Conservation (phyloP, 1,284 basidiomycete genomes). For the Chondrostereum purpureum region DNA sequence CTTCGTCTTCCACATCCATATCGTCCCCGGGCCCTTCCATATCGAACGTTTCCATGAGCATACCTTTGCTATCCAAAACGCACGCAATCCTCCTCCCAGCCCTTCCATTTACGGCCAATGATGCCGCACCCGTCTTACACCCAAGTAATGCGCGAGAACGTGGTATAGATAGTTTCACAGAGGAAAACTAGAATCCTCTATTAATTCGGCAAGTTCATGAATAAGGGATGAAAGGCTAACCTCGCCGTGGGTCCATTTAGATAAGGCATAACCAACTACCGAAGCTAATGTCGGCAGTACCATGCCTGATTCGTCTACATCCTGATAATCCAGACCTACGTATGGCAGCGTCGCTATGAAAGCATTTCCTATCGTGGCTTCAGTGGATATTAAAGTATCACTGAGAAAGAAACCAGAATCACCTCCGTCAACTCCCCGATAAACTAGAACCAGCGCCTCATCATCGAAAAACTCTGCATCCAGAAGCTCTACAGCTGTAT, state of each 20-base stretch:
- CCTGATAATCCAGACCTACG: slow-evolving; percentile 49
- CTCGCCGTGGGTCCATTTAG: slow-evolving; percentile 20
- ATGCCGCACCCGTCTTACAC: slow-evolving; percentile 44
- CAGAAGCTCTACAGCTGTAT: slow-evolving; percentile 41
- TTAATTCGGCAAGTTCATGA: slow-evolving; percentile 25
- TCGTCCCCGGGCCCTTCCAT: slow-evolving; percentile 62
- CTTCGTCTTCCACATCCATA: slow-evolving; percentile 27
- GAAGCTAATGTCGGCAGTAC: background rate
- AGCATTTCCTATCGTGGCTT: slow-evolving; percentile 33
- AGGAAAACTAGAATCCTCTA: slow-evolving; percentile 38
- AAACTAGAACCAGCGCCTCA: slow-evolving; percentile 55
- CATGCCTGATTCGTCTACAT: slow-evolving; percentile 24
- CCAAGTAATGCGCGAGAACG: slow-evolving; percentile 50
- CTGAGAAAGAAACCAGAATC: slow-evolving; percentile 30
- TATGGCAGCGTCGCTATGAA: slow-evolving; percentile 57
- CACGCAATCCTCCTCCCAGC: slow-evolving; percentile 67
- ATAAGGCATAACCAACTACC: background rate
- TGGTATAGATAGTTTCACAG: slow-evolving; percentile 45
- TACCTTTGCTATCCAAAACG: slow-evolving; percentile 57
- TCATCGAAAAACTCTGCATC: slow-evolving; percentile 75
- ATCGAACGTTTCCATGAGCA: slow-evolving; percentile 65
- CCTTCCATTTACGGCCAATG: slow-evolving; percentile 67
- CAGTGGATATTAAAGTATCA: slow-evolving; percentile 2
- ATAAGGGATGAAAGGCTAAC: slow-evolving; percentile 25
- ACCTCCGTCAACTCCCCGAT: slow-evolving; percentile 42